Percentiles rank a stretch among this genome's conserved stretches.
phyloP scores from a whole-genome alignment of 2,329 filamentous ascomycete genomes.

The Fusarium tupiense region DNA sequence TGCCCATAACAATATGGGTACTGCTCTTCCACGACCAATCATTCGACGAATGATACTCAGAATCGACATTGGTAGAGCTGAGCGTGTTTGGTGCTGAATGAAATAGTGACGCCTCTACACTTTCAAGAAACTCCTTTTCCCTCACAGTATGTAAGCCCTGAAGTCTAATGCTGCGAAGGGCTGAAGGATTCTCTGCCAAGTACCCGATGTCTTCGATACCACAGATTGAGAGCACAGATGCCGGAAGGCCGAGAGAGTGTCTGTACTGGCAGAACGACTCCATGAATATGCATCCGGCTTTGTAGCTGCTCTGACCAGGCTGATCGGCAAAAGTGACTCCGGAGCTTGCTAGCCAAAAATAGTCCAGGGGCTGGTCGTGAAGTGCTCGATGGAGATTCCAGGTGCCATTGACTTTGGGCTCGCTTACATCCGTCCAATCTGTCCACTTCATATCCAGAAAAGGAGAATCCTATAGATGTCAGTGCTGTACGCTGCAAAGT shows the following conservation, averaged over 20 bases:
- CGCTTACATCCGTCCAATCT: slow-evolving; percentile 37
- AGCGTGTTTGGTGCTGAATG: not conserved
- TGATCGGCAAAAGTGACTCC: not conserved
- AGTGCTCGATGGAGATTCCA: slow-evolving; percentile 44
- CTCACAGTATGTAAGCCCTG: not conserved
- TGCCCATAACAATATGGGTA: slow-evolving; percentile 3
- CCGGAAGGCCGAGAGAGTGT: slow-evolving; percentile 1
- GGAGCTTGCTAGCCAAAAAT: slow-evolving; percentile 45
- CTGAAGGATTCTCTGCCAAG: slow-evolving; percentile 4
- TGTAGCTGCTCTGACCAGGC: slow-evolving; percentile 22
- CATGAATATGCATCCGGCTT: slow-evolving; percentile 6
- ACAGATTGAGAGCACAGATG: slow-evolving; percentile 13
- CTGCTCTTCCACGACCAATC: not conserved
- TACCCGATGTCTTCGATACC: slow-evolving; percentile 16
- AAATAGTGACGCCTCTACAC: not conserved
- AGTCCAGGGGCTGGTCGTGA: slow-evolving; percentile 41
- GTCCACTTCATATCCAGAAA: slow-evolving; percentile 44
- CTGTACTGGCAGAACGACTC: slow-evolving; percentile 25
- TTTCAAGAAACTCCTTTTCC: slow-evolving; percentile 12
- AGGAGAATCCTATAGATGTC: slow-evolving; percentile 38
- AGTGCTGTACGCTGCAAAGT: too few species aligned
- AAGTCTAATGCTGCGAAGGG: not conserved
- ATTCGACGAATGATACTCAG: too few species aligned
- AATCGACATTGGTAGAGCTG: not conserved
- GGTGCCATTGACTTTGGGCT: slow-evolving; percentile 48